Evolutionary conservation across 2,329 filamentous ascomycete species (phyloP).

Genomic region (Sclerotinia subarctica): DNA sequence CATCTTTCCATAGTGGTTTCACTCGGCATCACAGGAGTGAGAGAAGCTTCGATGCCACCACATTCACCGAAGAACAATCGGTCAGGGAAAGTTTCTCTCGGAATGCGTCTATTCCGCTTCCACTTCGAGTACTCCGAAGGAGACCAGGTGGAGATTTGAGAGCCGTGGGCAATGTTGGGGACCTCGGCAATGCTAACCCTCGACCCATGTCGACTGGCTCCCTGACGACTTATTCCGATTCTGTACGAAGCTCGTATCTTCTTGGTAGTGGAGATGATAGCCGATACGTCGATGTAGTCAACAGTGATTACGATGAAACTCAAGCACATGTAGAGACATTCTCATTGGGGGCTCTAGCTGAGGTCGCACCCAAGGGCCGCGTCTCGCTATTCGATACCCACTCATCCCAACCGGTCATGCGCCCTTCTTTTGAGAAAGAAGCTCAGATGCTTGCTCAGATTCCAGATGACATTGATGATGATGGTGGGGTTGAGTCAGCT

Average conservation of each 20-base stretch:
- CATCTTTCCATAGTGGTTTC: constrained; percentile 58
- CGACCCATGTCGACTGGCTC: constrained; percentile 59
- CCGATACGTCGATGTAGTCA: constrained; percentile 47
- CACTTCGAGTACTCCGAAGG: constrained; percentile 64
- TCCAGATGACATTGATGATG: constrained; percentile 73
- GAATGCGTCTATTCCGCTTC: constrained; percentile 47
- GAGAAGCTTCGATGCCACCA: constrained; percentile 60
- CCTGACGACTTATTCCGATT: constrained; percentile 58
- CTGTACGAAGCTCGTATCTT: constrained; percentile 56
- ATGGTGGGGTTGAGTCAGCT: constrained; percentile 90
- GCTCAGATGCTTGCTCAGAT: constrained; percentile 84
- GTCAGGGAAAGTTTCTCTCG: constrained; percentile 45
- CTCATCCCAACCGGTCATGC: constrained; percentile 60
- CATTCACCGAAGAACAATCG: constrained; percentile 51
- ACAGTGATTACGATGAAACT: constrained; percentile 41
- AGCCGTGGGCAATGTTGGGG: constrained; percentile 62
- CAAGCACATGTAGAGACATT: constrained; percentile 48
- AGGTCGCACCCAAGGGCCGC: constrained; percentile 46
- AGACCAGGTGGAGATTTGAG: constrained; percentile 73
- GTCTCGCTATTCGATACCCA: constrained; percentile 59
- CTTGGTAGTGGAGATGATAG: constrained; percentile 41
- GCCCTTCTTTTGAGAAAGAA: constrained; percentile 81
- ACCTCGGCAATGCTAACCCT: constrained; percentile 49
- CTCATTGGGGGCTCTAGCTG: constrained; percentile 57
- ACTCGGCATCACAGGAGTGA: constrained; percentile 48